phyloP scores from a whole-genome alignment of 352 stramenopile genomes.

The Globisporangium okanoganense region DNA sequence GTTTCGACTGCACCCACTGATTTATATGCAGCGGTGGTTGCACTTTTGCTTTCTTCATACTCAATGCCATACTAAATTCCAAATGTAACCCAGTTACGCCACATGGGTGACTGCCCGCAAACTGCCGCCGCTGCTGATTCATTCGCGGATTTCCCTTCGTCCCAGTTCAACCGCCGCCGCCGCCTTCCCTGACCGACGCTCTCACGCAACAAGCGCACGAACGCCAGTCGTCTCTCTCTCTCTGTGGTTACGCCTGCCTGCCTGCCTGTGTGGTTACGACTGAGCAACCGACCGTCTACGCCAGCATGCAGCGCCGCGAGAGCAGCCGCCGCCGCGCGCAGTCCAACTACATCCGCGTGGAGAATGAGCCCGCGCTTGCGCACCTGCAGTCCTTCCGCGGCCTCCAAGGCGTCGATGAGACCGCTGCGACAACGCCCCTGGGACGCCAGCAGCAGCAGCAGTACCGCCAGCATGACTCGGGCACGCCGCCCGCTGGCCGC shows the following conservation, averaged over 20 bases:
- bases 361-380: constrained; percentile 49
- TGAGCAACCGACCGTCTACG: background rate
- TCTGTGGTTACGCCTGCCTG: background rate
- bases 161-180: background rate
- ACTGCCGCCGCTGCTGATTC: background rate
- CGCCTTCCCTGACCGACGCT: background rate
- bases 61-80: background rate
- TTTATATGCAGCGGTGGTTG: background rate
- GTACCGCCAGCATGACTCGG: constrained; percentile 4
- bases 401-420: background rate
- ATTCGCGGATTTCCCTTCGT: constrained; percentile 10
- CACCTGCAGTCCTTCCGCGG: constrained; percentile 65
- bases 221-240: background rate
- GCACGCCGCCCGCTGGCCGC: constrained; percentile 8
- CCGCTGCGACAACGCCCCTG: background rate
- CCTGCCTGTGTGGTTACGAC: background rate
- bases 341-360: constrained; percentile 79
- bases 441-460: background rate
- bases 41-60: background rate
- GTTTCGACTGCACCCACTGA: background rate
- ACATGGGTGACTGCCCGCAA: background rate
- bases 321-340: constrained; percentile 28
- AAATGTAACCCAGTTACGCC: background rate
- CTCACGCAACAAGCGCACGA: too few species aligned
- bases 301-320: constrained; percentile 15